Evolutionary conservation across 2,329 filamentous ascomycete species (phyloP), one percentile per base, ranked within the genome.

Genomic region (Chaetoscypha palmicola): DNA sequence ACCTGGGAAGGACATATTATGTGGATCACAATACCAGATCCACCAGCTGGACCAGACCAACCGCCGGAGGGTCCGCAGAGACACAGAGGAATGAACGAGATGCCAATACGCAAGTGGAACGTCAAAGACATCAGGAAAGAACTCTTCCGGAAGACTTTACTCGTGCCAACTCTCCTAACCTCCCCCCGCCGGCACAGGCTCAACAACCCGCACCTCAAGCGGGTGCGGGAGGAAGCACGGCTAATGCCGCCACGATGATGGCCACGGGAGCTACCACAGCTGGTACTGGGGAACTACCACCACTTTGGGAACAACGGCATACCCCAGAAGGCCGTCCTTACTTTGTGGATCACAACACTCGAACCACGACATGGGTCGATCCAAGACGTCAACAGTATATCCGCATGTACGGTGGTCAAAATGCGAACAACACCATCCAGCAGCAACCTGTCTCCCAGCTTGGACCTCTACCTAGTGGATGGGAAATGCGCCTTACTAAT

Each of bases 401-500:
- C 49, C 78, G 92, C 47, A 96, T 97, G 86, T 98, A 98, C 62
- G 78, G 78, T 23, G 91, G 90, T 2, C 86, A 91, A 58, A 92
- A 88, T 65, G 86, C 83, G 50, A 89, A 83, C 57, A 90, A 87
- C 37, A 85, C 82, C 41, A 95, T 97, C 53, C 91, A 97, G 66
- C 91, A 96, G 63, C 92, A 98, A 67, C 91, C 92, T 1, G 92
- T 98, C 2, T 97, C 92, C 2, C 92, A 98, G 64, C 77, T 98
- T 35, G 92, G 92, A 3, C 92, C 92, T 20, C 68, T 98, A 37
- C 92, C 92, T 2, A 97, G 92, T 60, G 92, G 92, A 2, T 98
- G 92, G 92, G 92, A 98, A 73, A 98, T 98, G 92, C 87, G 92
- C 48, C 80, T 98, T 40, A 98, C 92, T 41, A 97, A 98, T 66